Evolutionary conservation across 2,329 filamentous ascomycete genomes (phyloP).

Genomic region (Plenodomus biglobosus): DNA sequence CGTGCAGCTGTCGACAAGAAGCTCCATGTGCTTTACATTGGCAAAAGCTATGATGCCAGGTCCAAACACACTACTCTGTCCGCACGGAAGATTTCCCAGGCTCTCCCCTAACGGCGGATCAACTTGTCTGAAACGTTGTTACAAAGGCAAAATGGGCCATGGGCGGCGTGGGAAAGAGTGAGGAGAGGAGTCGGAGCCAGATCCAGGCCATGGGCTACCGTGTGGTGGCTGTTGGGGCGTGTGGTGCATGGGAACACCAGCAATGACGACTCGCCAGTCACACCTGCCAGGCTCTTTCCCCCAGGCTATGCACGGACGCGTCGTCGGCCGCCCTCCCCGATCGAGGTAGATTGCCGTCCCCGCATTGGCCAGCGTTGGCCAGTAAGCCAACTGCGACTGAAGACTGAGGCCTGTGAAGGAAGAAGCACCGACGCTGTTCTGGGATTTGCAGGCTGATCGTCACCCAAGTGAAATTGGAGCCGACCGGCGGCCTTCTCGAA

Average conservation of each 20-base stretch:
- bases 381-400: constrained; percentile 3
- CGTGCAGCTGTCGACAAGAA: constrained; percentile 2
- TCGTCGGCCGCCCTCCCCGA: background rate
- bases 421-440: background rate
- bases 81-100: background rate
- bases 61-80: background rate
- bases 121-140: background rate
- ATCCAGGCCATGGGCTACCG: background rate
- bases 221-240: too few species aligned
- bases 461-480: background rate
- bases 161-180: background rate
- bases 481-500: background rate
- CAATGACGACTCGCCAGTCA: constrained; percentile 2
- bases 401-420: constrained; percentile 2
- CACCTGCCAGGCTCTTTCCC: constrained; percentile 1
- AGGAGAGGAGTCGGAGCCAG: background rate
- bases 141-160: background rate
- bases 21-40: constrained; percentile 2
- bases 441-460: background rate
- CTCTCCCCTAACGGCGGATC: background rate
- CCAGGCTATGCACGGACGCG: constrained; percentile 3
- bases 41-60: background rate
- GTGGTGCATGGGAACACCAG: too few species aligned
- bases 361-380: constrained; percentile 3
- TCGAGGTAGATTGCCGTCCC: constrained; percentile 1